Percentiles rank a stretch among this genome's conserved stretches.
Conservation (phyloP, 495 filamentous ascomycete species). For the Podospora fimiseda region DNA sequence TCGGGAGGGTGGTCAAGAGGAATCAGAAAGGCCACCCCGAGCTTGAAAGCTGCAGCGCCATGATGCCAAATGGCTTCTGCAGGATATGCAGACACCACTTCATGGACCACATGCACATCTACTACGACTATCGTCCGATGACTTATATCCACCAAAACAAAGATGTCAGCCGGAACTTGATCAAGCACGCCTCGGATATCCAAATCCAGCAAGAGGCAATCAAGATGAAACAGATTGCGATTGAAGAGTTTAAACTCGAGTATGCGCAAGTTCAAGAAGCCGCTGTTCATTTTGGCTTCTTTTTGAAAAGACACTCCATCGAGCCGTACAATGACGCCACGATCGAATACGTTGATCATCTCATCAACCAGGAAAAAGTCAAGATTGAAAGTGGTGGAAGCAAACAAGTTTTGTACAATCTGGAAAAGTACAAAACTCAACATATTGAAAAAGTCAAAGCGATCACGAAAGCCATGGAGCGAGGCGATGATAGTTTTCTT, state of each 20-base stretch:
- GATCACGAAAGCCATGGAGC: conserved; percentile 3
- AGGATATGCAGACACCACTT: background rate
- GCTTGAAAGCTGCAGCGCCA: background rate
- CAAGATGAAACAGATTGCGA: background rate
- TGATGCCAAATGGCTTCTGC: background rate
- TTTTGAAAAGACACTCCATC: conserved; percentile 34
- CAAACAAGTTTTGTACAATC: background rate
- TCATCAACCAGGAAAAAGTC: conserved; percentile 24
- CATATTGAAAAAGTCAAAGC: conserved; percentile 3
- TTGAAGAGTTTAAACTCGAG: conserved; percentile 29
- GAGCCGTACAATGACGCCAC: conserved; percentile 35
- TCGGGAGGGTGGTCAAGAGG: background rate
- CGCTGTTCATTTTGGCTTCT: conserved; percentile 33
- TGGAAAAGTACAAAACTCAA: conserved; percentile 7
- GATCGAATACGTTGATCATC: conserved; percentile 32
- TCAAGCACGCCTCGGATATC: background rate
- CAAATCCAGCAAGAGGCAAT: conserved; percentile 8
- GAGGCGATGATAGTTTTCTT: background rate
- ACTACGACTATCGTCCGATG: conserved; percentile 5
- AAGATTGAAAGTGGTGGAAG: conserved; percentile 4
- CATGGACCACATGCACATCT: conserved; percentile 10
- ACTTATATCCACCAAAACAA: background rate
- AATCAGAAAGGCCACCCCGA: conserved; percentile 9
- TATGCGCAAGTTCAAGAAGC: conserved; percentile 28
- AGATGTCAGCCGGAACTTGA: background rate